phyloP scores from a whole-genome alignment of 805 yeast species.

The Kuraishia hungarica region DNA sequence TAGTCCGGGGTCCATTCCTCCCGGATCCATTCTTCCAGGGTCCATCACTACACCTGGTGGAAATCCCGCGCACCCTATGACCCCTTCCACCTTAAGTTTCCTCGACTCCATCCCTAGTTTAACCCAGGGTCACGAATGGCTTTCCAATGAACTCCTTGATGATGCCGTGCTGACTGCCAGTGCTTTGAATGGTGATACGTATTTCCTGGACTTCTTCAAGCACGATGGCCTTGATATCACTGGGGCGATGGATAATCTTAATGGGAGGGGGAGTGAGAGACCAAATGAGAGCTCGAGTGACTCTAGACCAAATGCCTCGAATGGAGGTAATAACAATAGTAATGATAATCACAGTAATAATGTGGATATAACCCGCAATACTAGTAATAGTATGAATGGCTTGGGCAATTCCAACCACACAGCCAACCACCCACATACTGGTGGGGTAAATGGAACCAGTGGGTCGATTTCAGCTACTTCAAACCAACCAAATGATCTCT shows the following conservation, averaged over 20 bases:
- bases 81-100: background rate
- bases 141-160: constrained; percentile 60
- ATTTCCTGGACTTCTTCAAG: constrained; percentile 45
- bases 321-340: background rate
- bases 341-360: constrained; percentile 1
- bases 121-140: constrained; percentile 51
- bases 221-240: constrained; percentile 12
- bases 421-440: background rate
- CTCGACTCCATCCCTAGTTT: constrained; percentile 6
- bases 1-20: background rate
- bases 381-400: background rate
- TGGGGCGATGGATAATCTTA: background rate
- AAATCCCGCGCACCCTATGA: background rate
- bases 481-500: background rate
- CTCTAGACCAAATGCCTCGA: too few species aligned
- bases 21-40: background rate
- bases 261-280: too few species aligned
- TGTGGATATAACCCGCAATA: background rate
- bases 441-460: background rate
- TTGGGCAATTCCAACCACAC: background rate
- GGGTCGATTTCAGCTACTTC: background rate
- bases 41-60: background rate
- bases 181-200: constrained; percentile 54
- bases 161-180: constrained; percentile 71
- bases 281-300: too few species aligned